Evolutionary conservation across 352 stramenopile genomes (phyloP).

Genomic region (Phytophthora rubi): DNA sequence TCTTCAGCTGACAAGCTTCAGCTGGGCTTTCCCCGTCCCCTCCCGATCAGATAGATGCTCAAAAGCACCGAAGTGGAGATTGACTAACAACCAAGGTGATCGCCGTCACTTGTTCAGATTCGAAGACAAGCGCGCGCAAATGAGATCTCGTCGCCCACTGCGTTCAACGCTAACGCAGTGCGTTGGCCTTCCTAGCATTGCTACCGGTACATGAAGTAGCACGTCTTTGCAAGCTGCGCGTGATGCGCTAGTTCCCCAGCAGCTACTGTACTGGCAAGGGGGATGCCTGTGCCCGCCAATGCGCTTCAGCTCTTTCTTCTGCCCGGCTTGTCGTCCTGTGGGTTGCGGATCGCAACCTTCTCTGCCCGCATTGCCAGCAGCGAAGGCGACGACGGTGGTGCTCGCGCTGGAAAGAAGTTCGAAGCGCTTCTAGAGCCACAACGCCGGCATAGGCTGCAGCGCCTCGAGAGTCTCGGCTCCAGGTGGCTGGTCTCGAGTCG

Average conservation of each 20-base stretch:
- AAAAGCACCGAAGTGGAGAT: not conserved
- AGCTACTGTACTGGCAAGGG: too few relatives aligned
- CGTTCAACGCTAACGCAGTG: too few relatives aligned
- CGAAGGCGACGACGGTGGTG: not conserved
- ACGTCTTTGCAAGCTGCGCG: conserved; percentile 14
- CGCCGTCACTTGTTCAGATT: too few relatives aligned
- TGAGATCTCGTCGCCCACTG: conserved; percentile 7
- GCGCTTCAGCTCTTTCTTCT: conserved; percentile 27
- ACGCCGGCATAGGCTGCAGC: not conserved
- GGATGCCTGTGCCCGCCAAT: conserved; percentile 11
- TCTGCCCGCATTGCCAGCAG: too few relatives aligned
- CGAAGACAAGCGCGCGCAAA: not conserved
- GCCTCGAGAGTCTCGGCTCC: not conserved
- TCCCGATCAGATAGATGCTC: conserved; percentile 24
- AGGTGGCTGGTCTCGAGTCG: too few relatives aligned
- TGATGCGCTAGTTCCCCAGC: conserved; percentile 12
- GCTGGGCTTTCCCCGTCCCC: conserved; percentile 22
- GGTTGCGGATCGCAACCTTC: too few relatives aligned
- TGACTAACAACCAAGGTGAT: too few relatives aligned
- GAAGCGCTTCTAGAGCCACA: not conserved
- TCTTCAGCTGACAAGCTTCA: conserved; percentile 28
- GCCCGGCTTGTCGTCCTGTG: not conserved
- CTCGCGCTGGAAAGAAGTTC: not conserved
- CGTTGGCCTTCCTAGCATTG: too few relatives aligned
- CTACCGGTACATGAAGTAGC: too few relatives aligned